These are phyloP conservation scores for Phytopythium helicoides DNA, from an alignment of 352 stramenopile species.

Conservation along the genomic window DNA sequence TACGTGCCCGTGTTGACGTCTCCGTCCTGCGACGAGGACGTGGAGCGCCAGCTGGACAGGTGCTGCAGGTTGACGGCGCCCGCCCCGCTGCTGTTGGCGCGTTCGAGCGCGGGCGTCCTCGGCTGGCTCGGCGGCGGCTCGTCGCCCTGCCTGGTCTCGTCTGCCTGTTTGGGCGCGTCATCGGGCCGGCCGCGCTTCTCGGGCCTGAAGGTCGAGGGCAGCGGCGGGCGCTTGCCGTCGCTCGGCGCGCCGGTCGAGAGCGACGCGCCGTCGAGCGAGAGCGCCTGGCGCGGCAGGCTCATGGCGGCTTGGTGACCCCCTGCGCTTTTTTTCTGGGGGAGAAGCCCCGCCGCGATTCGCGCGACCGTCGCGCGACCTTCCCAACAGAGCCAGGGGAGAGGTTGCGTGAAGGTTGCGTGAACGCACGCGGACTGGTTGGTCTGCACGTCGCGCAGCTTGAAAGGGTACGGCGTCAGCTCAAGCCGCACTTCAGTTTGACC, in stretches of 20 bases:
- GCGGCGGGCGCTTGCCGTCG: constrained; percentile 47
- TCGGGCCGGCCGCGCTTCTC: constrained; percentile 41
- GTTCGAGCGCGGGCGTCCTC: constrained; percentile 1
- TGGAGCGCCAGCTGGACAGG: constrained; percentile 32
- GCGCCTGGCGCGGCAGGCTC: constrained; percentile 8
- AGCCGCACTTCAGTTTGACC: background rate
- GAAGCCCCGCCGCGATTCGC: too few species aligned
- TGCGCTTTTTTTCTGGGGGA: too few species aligned
- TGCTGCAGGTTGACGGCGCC: constrained; percentile 24
- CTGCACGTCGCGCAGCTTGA: too few species aligned
- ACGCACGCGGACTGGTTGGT: too few species aligned
- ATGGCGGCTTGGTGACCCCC: too few species aligned
- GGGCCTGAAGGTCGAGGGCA: constrained; percentile 36
- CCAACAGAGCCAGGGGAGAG: too few species aligned
- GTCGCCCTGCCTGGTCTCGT: constrained; percentile 12
- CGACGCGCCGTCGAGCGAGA: constrained; percentile 12
- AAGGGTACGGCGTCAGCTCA: too few species aligned
- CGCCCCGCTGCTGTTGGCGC: background rate
- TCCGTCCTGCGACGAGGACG: constrained; percentile 26
- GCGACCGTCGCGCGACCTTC: too few species aligned
- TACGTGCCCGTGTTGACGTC: constrained; percentile 84
- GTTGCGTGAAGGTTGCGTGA: too few species aligned
- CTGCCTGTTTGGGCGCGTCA: constrained; percentile 2
- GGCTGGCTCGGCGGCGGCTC: constrained; percentile 5
- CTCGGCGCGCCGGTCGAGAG: constrained; percentile 22